phyloP scores from a whole-genome alignment of 257 asterid species.

The Rehmannia glutinosa region DNA sequence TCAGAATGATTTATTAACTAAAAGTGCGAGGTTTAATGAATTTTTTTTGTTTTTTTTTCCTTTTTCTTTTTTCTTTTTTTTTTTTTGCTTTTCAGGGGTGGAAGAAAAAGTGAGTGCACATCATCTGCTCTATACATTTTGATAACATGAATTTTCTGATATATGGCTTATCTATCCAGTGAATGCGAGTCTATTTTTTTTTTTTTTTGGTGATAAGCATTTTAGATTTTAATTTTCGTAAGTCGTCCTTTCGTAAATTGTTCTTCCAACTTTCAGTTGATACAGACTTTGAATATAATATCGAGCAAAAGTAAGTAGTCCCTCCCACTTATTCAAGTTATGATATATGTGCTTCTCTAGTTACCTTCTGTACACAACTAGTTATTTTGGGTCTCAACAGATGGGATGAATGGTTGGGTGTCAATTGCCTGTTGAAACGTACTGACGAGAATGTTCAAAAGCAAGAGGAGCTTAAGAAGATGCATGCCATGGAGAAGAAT shows the following conservation, averaged over 20 bases:
- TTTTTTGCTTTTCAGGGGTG: slow-evolving; percentile 66
- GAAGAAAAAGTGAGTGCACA: slow-evolving; percentile 61
- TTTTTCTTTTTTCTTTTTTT: too few species aligned
- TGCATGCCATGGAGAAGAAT: slow-evolving; percentile 35
- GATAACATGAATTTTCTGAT: slow-evolving; percentile 1
- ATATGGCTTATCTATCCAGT: slow-evolving; percentile 2
- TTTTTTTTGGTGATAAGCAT: neutral
- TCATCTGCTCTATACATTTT: slow-evolving; percentile 12
- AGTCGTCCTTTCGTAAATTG: neutral
- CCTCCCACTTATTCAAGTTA: neutral
- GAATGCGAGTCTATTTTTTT: too few species aligned
- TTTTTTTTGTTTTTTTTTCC: neutral
- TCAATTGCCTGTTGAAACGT: slow-evolving; percentile 44
- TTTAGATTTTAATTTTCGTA: neutral
- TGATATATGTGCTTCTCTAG: too few species aligned
- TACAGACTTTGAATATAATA: neutral
- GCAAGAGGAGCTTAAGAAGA: slow-evolving; percentile 43
- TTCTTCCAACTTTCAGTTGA: slow-evolving; percentile 5
- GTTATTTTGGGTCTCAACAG: slow-evolving; percentile 37
- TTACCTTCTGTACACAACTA: too few species aligned
- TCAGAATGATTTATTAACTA: neutral
- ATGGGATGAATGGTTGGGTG: slow-evolving; percentile 87
- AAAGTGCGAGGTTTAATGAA: slow-evolving; percentile 1
- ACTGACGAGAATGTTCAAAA: slow-evolving; percentile 56
- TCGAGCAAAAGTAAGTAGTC: neutral